phyloP scores from a whole-genome alignment of 768 basidiomycete species.

The Termitomyces sp. region DNA sequence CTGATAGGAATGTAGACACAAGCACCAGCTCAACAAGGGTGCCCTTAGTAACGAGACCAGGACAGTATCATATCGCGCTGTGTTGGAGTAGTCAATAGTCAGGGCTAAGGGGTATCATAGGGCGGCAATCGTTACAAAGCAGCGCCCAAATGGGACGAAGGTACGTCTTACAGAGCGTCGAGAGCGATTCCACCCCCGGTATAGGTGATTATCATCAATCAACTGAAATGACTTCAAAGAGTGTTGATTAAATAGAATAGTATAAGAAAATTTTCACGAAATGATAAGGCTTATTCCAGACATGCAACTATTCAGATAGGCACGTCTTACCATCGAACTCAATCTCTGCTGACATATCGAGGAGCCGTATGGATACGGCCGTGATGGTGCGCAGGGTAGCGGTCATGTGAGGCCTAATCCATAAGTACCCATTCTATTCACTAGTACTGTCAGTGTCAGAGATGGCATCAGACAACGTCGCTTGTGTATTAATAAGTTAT shows the following conservation, averaged over 20 bases:
- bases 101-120: background rate
- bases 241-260: background rate
- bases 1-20: background rate
- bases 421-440: background rate
- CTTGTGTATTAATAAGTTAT: background rate
- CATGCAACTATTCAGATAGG: background rate
- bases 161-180: background rate
- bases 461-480: conserved; percentile 1
- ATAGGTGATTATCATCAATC: background rate
- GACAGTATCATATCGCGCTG: background rate
- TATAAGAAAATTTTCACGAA: background rate
- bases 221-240: background rate
- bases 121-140: background rate
- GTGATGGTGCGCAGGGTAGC: background rate
- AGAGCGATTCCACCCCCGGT: background rate
- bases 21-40: background rate
- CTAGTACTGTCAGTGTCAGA: too few species aligned
- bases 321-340: background rate
- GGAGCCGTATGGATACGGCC: background rate
- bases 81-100: background rate
- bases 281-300: background rate
- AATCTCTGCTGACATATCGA: background rate
- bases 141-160: background rate
- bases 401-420: background rate
- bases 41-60: background rate